Evolutionary conservation across 257 asterid species (phyloP), one percentile per base, ranked within the genome.

Genomic region (Eucommia ulmoides): DNA sequence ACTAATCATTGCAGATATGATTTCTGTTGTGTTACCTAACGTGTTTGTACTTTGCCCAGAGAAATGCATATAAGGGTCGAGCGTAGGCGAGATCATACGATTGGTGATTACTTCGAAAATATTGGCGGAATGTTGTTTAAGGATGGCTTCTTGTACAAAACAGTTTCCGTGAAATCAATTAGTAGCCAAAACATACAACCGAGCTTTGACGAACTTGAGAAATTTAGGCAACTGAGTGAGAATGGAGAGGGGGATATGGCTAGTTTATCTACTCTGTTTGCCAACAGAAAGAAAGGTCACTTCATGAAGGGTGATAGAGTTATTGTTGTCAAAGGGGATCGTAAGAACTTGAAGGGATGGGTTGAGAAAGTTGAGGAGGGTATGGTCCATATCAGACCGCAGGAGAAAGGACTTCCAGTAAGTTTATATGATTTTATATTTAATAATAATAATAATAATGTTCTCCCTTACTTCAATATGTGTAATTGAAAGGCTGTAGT

Each of bases 301-400:
- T 91, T 91, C 66, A 65, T 83, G 89, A 91, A 91, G 75, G 94
- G 96, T 42, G 99, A 91, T 55, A 72, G 86, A 57, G 95, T 91
- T 41, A 86, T 91, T 75, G 79, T 86, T 44, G 70, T 83, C 49
- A 91, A 91, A 67, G 99, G 99, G 48, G 96, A 91, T 74, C 82
- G 85, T 29, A 81, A 65, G 75, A 91, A 86, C 68, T 65, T 86
- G 63, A 81, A 83, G 69, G 96, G 96, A 61, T 67, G 72, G 52
- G 96, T 91, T 70, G 99, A 86, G 71, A 86, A 83, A 67, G 96
- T 91, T 45, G 99, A 91, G 77, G 99, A 86, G 71, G 88, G 79
- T 61, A 83, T 92, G 22, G 94, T 91, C 41, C 92, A 91, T 71
- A 86, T 91, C 51, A 86, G 80, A 69, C 93, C 96, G 59, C 71